A percentile compares a stretch with the other conserved stretches of the same genome.
phyloP scores from a whole-genome alignment of 331 rosid species.

The Quercus phellos region DNA sequence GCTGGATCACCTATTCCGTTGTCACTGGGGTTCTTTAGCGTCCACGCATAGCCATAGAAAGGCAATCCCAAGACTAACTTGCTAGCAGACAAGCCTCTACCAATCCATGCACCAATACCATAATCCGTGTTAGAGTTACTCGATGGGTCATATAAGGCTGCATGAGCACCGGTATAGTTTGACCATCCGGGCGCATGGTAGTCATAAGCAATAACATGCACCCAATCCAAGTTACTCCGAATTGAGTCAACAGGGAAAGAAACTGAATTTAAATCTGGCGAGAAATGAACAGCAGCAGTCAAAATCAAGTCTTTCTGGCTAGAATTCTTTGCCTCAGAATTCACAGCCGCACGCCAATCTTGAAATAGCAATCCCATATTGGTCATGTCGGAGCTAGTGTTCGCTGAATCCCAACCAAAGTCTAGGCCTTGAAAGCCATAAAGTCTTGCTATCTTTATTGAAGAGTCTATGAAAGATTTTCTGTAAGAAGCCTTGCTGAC shows the following conservation, averaged over 20 bases:
- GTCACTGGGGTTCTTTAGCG: constrained; percentile 1
- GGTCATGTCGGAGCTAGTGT: constrained; percentile 19
- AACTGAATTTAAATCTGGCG: not conserved
- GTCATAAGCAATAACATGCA: constrained; percentile 7
- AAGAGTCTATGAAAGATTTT: constrained; percentile 24
- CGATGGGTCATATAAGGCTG: constrained; percentile 25
- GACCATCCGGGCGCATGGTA: not conserved
- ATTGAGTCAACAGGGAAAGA: constrained; percentile 22
- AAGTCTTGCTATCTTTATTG: constrained; percentile 13
- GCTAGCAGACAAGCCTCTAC: constrained; percentile 14
- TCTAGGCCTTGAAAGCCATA: constrained; percentile 31
- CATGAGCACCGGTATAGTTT: constrained; percentile 12
- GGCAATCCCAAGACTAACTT: constrained; percentile 26
- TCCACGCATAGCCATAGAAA: constrained; percentile 33
- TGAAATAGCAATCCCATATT: constrained; percentile 18
- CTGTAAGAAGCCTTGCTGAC: constrained; percentile 12
- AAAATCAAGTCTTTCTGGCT: constrained; percentile 7
- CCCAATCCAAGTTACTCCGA: constrained; percentile 19
- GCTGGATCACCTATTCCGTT: constrained; percentile 18
- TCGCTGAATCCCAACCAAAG: constrained; percentile 7
- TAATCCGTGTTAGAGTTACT: not conserved
- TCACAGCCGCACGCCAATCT: constrained; percentile 25
- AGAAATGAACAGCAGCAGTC: constrained; percentile 16
- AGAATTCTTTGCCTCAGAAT: constrained; percentile 14
- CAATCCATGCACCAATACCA: constrained; percentile 26